Base-by-base conservation (phyloP, 306 rosid genomes). In the Fragaria vesca region DNA sequence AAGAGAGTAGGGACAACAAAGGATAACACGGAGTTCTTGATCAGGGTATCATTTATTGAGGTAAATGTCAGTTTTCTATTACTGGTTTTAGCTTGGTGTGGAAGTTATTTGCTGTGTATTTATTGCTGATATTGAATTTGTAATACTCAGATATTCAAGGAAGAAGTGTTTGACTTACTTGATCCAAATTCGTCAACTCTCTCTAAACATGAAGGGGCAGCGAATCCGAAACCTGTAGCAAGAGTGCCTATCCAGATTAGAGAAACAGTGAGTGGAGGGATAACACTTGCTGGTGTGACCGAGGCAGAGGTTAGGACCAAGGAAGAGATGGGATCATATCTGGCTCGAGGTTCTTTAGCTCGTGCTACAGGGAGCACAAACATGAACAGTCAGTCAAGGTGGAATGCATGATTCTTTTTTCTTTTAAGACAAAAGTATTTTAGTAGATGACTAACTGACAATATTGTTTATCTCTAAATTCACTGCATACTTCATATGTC, bases 361-460 rank as follows among this genome's bases (percentile, higher is more conserved):
- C 96, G 97, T 78, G 98, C 97, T 72, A 94, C 98, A 42, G 98
- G 91, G 67, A 90, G 97, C 82, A 94, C 97, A 38, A 94, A 94
- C 76, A 91, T 94, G 98, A 91, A 94, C 63, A 94, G 93, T 50
- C 96, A 94, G 77, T 94, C 98, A 75, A 95, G 99, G 99, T 95
- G 66, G 71, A 4, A 30, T 55, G 18, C 52, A 8, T 48, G 52
- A 45, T 1, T 46, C 10, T 6, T 38, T 15, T 69, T 24, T 52
- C 36, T n/a, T 6, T 48, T 67, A 30, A 18, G 11, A 38, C 43
- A 54, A 24, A 24, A 17, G 40, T 74, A 28, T 52, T 58, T 43
- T 3, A 58, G 28, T 5, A 32, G 32, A 34, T 58, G 15, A 30
- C 24, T 24, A 20, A 26, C 12, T 26, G 12, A 18, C 9, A 46